Conservation (phyloP, 768 basidiomycete species). For the Sutorius australiensis region DNA sequence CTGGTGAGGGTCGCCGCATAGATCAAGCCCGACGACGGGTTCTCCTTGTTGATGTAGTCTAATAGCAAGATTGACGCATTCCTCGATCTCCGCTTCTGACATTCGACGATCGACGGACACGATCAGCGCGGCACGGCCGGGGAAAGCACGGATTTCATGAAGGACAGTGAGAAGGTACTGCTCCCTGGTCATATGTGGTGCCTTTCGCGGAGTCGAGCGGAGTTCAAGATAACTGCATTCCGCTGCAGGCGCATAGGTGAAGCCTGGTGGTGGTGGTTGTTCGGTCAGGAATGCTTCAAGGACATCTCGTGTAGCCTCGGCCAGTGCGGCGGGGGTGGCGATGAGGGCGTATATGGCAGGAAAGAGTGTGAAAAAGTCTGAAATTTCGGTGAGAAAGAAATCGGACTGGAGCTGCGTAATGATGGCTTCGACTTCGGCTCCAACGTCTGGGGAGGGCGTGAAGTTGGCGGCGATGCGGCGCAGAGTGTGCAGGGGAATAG, state of each 20-base stretch:
- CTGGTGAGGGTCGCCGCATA: constrained; percentile 71
- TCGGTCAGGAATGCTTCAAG: constrained; percentile 53
- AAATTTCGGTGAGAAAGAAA: constrained; percentile 46
- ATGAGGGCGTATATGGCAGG: constrained; percentile 78
- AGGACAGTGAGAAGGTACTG: constrained; percentile 66
- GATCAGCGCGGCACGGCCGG: constrained; percentile 53
- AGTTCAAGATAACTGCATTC: constrained; percentile 76
- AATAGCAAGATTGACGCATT: constrained; percentile 57
- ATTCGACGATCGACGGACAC: constrained; percentile 77
- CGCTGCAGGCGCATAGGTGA: constrained; percentile 34
- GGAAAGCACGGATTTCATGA: constrained; percentile 58
- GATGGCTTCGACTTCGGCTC: constrained; percentile 42
- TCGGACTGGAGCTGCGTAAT: constrained; percentile 39
- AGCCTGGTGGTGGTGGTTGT: constrained; percentile 22
- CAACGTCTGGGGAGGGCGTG: constrained; percentile 17
- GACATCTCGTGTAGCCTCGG: constrained; percentile 59
- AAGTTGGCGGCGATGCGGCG: constrained; percentile 56
- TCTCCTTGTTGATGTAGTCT: constrained; percentile 52
- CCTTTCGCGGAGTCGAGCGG: constrained; percentile 72
- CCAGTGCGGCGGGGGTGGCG: constrained; percentile 52
- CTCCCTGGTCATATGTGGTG: constrained; percentile 51
- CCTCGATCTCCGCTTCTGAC: constrained; percentile 44
- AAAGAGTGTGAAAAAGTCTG: constrained; percentile 73
- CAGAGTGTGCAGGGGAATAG: constrained; percentile 64
- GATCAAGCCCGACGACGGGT: constrained; percentile 71